Percentiles rank a stretch among this genome's conserved stretches.
Evolutionary conservation across 176 grass and related monocot genomes (phyloP).

Genomic region (bread wheat (Triticum aestivum)): DNA sequence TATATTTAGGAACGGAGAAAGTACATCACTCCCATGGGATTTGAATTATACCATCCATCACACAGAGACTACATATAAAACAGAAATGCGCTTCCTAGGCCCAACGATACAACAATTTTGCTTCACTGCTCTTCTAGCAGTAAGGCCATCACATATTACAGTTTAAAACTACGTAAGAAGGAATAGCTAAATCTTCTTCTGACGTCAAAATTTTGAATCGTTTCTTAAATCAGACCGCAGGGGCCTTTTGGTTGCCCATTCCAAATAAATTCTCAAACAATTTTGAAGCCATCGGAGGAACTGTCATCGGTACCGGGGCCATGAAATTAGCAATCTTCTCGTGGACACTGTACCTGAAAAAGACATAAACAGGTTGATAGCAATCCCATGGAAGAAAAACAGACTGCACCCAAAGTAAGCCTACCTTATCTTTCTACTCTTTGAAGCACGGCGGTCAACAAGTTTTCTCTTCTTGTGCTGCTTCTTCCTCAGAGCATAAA

Average conservation of each 20-base stretch:
- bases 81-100: too few species aligned
- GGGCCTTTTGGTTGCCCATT: slow-evolving; percentile 25
- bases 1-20: too few species aligned
- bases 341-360: slow-evolving; percentile 72
- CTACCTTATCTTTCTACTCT: slow-evolving; percentile 88
- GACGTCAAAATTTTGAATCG: not conserved
- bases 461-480: slow-evolving; percentile 73
- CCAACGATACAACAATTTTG: too few species aligned
- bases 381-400: not conserved
- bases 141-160: not conserved
- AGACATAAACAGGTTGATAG: not conserved
- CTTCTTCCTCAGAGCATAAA: slow-evolving; percentile 72
- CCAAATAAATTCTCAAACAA: slow-evolving; percentile 75
- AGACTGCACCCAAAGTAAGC: not conserved
- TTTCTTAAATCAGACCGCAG: not conserved
- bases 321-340: slow-evolving; percentile 93
- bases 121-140: too few species aligned
- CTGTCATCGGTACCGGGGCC: slow-evolving; percentile 34
- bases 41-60: not conserved
- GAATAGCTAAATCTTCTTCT: not conserved
- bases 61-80: too few species aligned
- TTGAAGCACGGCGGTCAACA: slow-evolving; percentile 77
- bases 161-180: not conserved
- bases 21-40: not conserved
- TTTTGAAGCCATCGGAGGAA: too few species aligned